Evolutionary conservation across 1,284 basidiomycete genomes (phyloP), one percentile per base, ranked within the genome.

Genomic region (Trichosporon sp.): DNA sequence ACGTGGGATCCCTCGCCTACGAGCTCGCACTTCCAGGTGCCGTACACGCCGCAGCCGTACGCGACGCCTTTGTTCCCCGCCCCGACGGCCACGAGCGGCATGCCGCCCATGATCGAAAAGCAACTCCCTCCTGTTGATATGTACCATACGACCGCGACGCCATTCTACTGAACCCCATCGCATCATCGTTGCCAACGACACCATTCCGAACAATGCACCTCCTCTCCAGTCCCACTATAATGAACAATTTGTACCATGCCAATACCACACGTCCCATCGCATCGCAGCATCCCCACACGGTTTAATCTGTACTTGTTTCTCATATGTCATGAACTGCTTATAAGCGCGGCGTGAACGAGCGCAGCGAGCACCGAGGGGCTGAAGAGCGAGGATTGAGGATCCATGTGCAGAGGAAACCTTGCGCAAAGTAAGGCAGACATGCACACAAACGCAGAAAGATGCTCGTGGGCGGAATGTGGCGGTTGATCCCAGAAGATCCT

Each of bases 271-370:
- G 31, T 16, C 16, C 12, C 59, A 63, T 35, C 32, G 59, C 59
- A 63, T 63, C 31, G 14, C 59, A 11, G 7, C 65, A 48, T n/a
- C 19, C 16, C 12, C 43, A 31, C 11, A 68, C 51, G 35, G 31
- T 59, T 11, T 54, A 46, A n/a, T 48, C 26, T 66, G 65, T 66
- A 46, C 43, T 37, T 35, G 67, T 35, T 16, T n/a, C 12, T 26
- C 68, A 46, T 40, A 63, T 63, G 67, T 68, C 67, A 68, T 68
- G 67, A 43, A 68, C 21, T 40, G 64, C 64, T 31, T n/a, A 65
- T 63, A 59, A 31, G 12, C 59, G 11, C 10, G 8, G 31, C 26
- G 56, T 2, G 26, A 61, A 4, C 11, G 10, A 56, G 19, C 54
- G 31, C 8, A 40, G 38, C 38, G 12, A 40, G 38, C 38, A 10